Percentiles rank a stretch among this genome's conserved stretches.
Conservation (phyloP, 768 basidiomycete genomes). For the Symmetrospora coprosmae region DNA sequence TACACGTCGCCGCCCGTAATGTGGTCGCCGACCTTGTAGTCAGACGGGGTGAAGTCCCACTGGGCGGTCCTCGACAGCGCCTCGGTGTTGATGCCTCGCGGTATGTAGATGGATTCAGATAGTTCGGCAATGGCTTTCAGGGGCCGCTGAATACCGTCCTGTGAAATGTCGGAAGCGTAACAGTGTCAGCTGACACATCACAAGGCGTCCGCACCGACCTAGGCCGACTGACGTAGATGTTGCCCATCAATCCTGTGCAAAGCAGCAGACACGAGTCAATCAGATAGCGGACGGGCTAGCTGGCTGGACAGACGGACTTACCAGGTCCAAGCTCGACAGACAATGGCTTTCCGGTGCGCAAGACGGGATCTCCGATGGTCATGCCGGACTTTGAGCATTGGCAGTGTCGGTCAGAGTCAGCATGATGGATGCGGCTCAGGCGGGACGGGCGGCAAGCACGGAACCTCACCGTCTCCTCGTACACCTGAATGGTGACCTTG, state of each 20-base stretch:
- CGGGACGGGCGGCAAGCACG: too few relatives aligned
- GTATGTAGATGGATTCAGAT: constrained; percentile 98
- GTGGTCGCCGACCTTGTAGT: constrained; percentile 85
- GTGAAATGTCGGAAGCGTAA: not conserved
- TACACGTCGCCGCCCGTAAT: constrained; percentile 95
- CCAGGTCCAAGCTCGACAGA: constrained; percentile 96
- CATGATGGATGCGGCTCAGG: not conserved
- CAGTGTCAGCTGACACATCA: not conserved
- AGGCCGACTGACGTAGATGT: constrained; percentile 96
- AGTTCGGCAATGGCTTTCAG: constrained; percentile 77
- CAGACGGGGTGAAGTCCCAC: constrained; percentile 86
- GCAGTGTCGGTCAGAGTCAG: not conserved
- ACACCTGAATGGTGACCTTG: constrained; percentile 97
- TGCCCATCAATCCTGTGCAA: constrained; percentile 78
- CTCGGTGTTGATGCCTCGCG: constrained; percentile 94
- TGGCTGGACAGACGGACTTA: constrained; percentile 39
- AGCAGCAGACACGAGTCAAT: not conserved
- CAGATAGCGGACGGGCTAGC: not conserved
- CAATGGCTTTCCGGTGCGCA: constrained; percentile 92
- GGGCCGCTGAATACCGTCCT: constrained; percentile 37
- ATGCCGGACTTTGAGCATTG: constrained; percentile 54
- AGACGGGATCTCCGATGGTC: constrained; percentile 92
- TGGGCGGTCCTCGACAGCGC: constrained; percentile 71
- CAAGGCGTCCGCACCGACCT: constrained; percentile 44
- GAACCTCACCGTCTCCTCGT: constrained; percentile 66